Conservation (phyloP, 768 basidiomycete genomes). For the Gyrodon lividus region DNA sequence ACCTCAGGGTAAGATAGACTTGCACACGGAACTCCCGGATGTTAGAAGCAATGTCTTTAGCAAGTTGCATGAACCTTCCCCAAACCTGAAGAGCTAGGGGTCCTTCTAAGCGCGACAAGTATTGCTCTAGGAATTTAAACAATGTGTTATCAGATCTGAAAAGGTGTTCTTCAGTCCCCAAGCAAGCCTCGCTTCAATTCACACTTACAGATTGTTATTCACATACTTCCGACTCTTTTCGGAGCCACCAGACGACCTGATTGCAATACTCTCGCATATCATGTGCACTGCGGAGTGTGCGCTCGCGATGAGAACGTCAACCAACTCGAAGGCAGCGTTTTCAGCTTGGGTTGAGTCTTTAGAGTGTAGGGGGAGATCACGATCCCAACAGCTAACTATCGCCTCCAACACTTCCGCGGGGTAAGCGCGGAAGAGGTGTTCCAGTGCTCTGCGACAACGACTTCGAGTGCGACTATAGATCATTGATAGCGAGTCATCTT, state of each 20-base stretch:
- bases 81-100: constrained; percentile 93
- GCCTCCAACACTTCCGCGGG: constrained; percentile 82
- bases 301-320: constrained; percentile 80
- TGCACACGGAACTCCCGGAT: constrained; percentile 69
- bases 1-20: constrained; percentile 75
- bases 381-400: constrained; percentile 79
- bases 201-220: constrained; percentile 65
- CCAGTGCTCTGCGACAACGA: constrained; percentile 77
- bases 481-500: constrained; percentile 65
- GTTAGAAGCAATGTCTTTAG: constrained; percentile 70
- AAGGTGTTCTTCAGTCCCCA: constrained; percentile 4
- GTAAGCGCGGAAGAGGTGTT: constrained; percentile 81
- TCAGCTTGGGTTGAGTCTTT: constrained; percentile 41
- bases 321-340: constrained; percentile 70
- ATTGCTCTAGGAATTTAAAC: constrained; percentile 89
- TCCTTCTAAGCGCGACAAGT: constrained; percentile 79
- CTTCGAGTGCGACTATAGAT: constrained; percentile 65
- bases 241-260: constrained; percentile 51
- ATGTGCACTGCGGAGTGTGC: constrained; percentile 87
- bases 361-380: constrained; percentile 46
- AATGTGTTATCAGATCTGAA: constrained; percentile 66
- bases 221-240: constrained; percentile 63
- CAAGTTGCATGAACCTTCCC: constrained; percentile 72
- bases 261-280: constrained; percentile 78
- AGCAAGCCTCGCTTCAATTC: background rate